Evolutionary conservation across 1,284 basidiomycete species (phyloP).

Genomic region (Ustilago xerochloae): DNA sequence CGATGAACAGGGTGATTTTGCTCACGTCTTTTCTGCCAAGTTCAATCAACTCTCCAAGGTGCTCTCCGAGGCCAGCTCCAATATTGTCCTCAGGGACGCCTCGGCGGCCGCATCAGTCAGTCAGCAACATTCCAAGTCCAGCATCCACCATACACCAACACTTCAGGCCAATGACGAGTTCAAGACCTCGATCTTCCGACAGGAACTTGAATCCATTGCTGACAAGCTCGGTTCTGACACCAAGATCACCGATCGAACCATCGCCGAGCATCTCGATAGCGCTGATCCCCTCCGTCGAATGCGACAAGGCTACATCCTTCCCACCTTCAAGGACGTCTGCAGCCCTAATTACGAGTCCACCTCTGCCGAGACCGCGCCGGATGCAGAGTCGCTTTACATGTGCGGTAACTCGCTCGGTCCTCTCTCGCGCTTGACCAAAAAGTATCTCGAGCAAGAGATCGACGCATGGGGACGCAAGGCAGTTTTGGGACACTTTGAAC

Average conservation of each 20-base stretch:
- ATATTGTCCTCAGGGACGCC: constrained; percentile 16
- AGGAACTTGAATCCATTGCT: constrained; percentile 44
- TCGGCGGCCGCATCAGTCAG: not conserved
- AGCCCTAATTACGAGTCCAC: constrained; percentile 17
- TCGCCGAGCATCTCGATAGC: constrained; percentile 46
- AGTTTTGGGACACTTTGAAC: constrained; percentile 90
- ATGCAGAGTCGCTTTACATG: constrained; percentile 77
- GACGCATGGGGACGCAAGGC: constrained; percentile 82
- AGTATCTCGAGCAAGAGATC: constrained; percentile 84
- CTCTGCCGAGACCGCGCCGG: constrained; percentile 31
- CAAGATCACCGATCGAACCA: constrained; percentile 41
- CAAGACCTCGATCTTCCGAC: constrained; percentile 24
- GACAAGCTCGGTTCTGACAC: constrained; percentile 22
- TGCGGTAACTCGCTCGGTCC: constrained; percentile 96
- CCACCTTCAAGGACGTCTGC: constrained; percentile 52
- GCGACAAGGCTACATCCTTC: constrained; percentile 51
- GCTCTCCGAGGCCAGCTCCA: constrained; percentile 37
- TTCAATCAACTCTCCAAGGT: constrained; percentile 46
- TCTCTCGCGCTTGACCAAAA: constrained; percentile 78
- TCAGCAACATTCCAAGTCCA: not conserved
- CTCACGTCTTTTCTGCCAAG: constrained; percentile 35
- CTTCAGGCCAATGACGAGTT: constrained; percentile 38
- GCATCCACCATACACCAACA: constrained; percentile 18
- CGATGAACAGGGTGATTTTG: constrained; percentile 38
- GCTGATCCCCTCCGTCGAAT: constrained; percentile 40